A percentile compares a stretch with the other conserved stretches of the same genome.
These are phyloP conservation scores for Atkinsonella texensis DNA, from an alignment of 2,329 filamentous ascomycete genomes.

Conservation along the genomic window DNA sequence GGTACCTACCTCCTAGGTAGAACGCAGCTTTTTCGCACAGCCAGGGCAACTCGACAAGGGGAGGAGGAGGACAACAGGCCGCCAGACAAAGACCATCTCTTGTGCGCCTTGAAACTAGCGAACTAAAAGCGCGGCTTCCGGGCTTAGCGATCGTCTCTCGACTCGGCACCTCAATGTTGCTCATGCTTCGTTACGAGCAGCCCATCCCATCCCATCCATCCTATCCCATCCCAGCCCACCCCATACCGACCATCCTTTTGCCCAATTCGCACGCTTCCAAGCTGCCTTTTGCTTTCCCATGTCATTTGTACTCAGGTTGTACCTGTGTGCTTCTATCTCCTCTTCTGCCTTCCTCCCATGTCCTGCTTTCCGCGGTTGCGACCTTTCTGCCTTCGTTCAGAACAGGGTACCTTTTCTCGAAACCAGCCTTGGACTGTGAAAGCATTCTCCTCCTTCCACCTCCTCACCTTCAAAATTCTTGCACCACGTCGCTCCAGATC, in stretches of 20 bases:
- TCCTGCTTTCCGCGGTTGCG: not conserved
- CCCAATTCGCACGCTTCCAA: not conserved
- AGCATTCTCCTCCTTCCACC: not conserved
- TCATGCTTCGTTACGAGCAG: not conserved
- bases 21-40: not conserved
- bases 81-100: not conserved
- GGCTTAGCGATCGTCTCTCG: constrained; percentile 11
- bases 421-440: not conserved
- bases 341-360: not conserved
- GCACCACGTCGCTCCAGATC: not conserved
- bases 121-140: constrained; percentile 10
- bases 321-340: not conserved
- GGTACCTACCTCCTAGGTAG: too few species aligned
- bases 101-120: constrained; percentile 8
- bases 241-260: not conserved
- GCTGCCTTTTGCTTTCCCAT: not conserved
- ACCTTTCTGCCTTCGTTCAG: not conserved
- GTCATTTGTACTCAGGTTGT: not conserved
- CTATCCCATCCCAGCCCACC: too few species aligned
- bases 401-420: not conserved
- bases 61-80: not conserved
- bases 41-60: not conserved
- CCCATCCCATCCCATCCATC: not conserved
- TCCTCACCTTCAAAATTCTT: not conserved
- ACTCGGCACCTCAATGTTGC: constrained; percentile 4